Evolutionary conservation across 768 basidiomycete genomes (phyloP), one percentile per base, ranked within the genome.

Genomic region (Chalciporus pseudorubinellus): DNA sequence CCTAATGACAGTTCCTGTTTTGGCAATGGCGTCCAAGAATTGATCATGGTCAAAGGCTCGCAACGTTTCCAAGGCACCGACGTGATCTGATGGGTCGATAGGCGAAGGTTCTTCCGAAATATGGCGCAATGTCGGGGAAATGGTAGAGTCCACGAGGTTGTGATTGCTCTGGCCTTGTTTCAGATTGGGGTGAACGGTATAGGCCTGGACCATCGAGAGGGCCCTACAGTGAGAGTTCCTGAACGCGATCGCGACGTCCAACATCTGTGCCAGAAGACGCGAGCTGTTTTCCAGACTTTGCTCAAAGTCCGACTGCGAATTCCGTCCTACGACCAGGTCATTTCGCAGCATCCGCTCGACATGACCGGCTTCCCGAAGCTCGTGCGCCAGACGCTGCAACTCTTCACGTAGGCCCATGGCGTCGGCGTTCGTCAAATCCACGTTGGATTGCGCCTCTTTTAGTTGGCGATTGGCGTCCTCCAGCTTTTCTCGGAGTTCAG

Each of bases 1-100:
- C 50, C 91, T 85, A 52, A 94, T 89, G 10, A 90, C 88, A 13
- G 87, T 81, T n/a, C 87, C 86, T 11, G 86, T 83, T 66, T 92
- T 92, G 49, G 77, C 72, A 39, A 98, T 81, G 0, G 84, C 84
- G 46, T 95, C 94, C 44, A 90, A 69, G 68, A 97, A 95, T 57
- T 82, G 79, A 58, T 90, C 89, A 57, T 94, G 85, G 62, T 92
- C 91, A 62, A 91, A 90, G 21, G 79, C 78, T 39, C 88, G 76
- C 19, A 93, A 69, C 13, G 76, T 71, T 48, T 90, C 87, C 33
- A 93, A 68, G 0, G 89, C 88, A 40, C 79, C 71, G n/a, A 74
- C 66, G 28, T 83, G 84, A 60, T 92, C 87, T 1, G 86, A 82
- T 2, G 87, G 85, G 66, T 92, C 89, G 49, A 91, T 83, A 13